Evolutionary conservation across 2,329 filamentous ascomycete genomes (phyloP).

Genomic region (Clonostachys chloroleuca): DNA sequence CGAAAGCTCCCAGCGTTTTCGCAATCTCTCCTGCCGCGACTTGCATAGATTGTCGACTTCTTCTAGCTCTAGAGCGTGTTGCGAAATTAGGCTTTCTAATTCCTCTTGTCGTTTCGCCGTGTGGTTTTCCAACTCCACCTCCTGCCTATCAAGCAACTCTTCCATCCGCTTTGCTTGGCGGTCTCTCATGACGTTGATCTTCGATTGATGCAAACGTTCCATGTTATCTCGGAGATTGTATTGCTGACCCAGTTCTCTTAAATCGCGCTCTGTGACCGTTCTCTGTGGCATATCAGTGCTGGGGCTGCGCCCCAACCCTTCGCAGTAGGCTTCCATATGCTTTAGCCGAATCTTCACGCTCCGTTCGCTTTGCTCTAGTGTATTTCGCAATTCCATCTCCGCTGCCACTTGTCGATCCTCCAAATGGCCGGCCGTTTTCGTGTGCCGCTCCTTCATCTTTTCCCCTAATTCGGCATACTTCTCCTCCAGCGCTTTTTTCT

Average conservation of each 20-base stretch:
- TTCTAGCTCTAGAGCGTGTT: constrained; percentile 45
- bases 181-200: constrained; percentile 63
- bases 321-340: constrained; percentile 64
- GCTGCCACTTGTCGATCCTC: constrained; percentile 59
- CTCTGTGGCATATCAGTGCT: constrained; percentile 36
- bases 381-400: constrained; percentile 53
- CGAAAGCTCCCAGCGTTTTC: constrained; percentile 45
- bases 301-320: constrained; percentile 39
- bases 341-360: constrained; percentile 54
- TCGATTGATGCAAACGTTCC: constrained; percentile 52
- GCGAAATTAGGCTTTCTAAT: constrained; percentile 38
- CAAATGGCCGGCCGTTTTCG: constrained; percentile 46
- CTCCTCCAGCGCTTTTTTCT: constrained; percentile 39
- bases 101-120: constrained; percentile 39
- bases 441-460: constrained; percentile 51
- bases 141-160: constrained; percentile 50
- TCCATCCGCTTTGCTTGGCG: constrained; percentile 59
- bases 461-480: constrained; percentile 41
- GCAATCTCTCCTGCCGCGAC: constrained; percentile 36
- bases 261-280: constrained; percentile 54
- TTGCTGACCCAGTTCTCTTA: constrained; percentile 55
- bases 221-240: constrained; percentile 57
- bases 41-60: constrained; percentile 36
- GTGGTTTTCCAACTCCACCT: constrained; percentile 43
- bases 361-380: constrained; percentile 51